phyloP scores from a whole-genome alignment of 192 early-diverging fungal genomes.

The Gryganskiella cystojenkinii region DNA sequence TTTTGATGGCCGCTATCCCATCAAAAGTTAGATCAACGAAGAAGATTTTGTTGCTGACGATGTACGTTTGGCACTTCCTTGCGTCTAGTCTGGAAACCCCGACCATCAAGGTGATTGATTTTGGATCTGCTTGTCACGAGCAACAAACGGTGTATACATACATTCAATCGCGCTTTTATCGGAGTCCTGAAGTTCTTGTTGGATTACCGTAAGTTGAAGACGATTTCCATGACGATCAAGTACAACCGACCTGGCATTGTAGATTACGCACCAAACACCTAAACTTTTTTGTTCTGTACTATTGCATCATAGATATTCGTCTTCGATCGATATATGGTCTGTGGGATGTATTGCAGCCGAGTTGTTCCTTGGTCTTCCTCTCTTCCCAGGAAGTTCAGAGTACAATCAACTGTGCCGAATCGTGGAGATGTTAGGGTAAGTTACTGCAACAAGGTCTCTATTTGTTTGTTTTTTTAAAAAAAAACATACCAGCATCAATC shows the following conservation, averaged over 20 bases:
- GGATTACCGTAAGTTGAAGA: conserved; percentile 74
- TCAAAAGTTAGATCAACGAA: background rate
- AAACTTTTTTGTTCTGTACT: background rate
- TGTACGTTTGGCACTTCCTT: too few relatives aligned
- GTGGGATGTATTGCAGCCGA: conserved; percentile 98
- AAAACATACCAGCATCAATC: background rate
- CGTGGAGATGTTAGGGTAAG: conserved; percentile 90
- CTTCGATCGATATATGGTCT: conserved; percentile 99
- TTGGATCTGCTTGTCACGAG: conserved; percentile 97
- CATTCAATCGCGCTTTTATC: conserved; percentile 98
- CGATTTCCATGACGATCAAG: background rate
- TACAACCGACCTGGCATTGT: background rate
- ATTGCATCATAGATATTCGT: conserved; percentile 69
- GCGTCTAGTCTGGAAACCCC: conserved; percentile 82
- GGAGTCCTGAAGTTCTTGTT: conserved; percentile 94
- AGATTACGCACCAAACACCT: background rate
- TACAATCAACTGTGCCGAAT: conserved; percentile 96
- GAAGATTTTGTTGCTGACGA: background rate
- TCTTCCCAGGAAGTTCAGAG: conserved; percentile 96
- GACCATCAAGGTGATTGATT: conserved; percentile 97
- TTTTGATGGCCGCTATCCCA: background rate
- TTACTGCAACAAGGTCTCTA: background rate
- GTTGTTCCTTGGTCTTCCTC: conserved; percentile 92
- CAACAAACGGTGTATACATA: conserved; percentile 97
- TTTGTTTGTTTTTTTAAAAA: background rate